Evolutionary conservation across 805 yeast genomes (phyloP).

Genomic region (Ogataea pini): DNA sequence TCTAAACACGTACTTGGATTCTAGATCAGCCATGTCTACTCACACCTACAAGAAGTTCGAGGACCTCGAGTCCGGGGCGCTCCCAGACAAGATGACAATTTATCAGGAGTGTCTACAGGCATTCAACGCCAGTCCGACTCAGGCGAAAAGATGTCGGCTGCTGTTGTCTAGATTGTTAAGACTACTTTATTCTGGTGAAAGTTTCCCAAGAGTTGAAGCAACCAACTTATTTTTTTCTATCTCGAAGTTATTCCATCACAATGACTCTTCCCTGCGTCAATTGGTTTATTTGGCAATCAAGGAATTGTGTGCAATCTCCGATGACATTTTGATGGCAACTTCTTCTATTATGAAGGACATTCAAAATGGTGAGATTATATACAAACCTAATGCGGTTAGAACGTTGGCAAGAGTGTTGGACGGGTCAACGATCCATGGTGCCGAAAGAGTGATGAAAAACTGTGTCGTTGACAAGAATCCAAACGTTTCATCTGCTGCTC

Average conservation of each 20-base stretch:
- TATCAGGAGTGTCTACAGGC: conserved; percentile 93
- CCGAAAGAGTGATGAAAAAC: conserved; percentile 89
- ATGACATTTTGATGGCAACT: conserved; percentile 95
- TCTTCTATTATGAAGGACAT: conserved; percentile 98
- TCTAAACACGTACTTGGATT: conserved; percentile 9
- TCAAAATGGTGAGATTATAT: conserved; percentile 81
- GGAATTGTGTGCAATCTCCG: conserved; percentile 80
- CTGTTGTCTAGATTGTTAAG: conserved; percentile 81
- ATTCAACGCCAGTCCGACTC: conserved; percentile 88
- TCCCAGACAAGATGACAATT: conserved; percentile 95
- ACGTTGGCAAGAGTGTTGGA: conserved; percentile 89
- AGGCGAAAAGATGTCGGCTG: conserved; percentile 81
- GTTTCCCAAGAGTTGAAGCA: conserved; percentile 85
- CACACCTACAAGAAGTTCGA: conserved; percentile 82
- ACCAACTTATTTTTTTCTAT: conserved; percentile 91
- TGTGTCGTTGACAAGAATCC: conserved; percentile 92
- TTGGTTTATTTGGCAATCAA: conserved; percentile 92
- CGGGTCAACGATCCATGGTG: conserved; percentile 85
- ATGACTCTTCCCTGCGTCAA: conserved; percentile 84
- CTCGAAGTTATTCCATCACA: conserved; percentile 92
- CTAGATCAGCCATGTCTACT: conserved; percentile 63
- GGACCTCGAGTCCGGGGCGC: conserved; percentile 62
- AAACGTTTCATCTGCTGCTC: conserved; percentile 87
- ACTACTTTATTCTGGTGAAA: conserved; percentile 81
- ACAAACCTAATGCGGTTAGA: conserved; percentile 93